phyloP scores from a whole-genome alignment of 2,329 filamentous ascomycete species.

The Sporothrix brunneoviolacea region DNA sequence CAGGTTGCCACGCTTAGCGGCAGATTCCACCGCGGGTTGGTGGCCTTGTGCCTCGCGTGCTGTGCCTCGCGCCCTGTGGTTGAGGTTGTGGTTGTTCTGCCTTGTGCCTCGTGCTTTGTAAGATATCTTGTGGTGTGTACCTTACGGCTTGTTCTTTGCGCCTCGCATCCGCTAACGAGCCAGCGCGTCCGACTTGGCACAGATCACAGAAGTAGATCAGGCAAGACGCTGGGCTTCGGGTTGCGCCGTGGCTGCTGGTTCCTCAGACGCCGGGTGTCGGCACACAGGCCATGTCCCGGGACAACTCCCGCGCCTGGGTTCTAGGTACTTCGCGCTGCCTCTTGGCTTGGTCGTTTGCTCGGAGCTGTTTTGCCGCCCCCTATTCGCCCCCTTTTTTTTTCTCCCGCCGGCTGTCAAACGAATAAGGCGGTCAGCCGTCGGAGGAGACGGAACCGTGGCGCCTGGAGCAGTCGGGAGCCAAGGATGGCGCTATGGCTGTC shows the following conservation, averaged over 20 bases:
- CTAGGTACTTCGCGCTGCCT: no score
- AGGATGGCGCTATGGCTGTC: not conserved
- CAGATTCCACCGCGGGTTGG: not conserved
- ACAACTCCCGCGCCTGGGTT: no score
- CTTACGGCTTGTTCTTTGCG: not conserved
- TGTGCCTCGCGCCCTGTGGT: not conserved
- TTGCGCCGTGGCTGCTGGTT: not conserved
- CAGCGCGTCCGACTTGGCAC: not conserved
- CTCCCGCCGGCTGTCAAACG: not conserved
- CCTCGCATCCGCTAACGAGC: not conserved
- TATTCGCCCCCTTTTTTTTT: not conserved
- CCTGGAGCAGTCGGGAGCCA: not conserved
- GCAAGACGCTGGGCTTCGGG: not conserved
- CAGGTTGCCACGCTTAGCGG: not conserved
- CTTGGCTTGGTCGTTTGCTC: no score
- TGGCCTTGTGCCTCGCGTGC: not conserved
- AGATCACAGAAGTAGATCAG: not conserved
- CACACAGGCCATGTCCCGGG: no score
- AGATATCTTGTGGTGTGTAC: not conserved
- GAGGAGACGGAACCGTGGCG: not conserved
- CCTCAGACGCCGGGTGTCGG: no score
- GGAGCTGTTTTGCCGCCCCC: no score
- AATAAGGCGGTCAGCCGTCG: slow-evolving; percentile 8
- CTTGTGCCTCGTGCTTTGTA: not conserved
- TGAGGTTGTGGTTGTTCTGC: not conserved